Conservation (phyloP, 1,284 basidiomycete species). For the Microbotryomycetes sp. region DNA sequence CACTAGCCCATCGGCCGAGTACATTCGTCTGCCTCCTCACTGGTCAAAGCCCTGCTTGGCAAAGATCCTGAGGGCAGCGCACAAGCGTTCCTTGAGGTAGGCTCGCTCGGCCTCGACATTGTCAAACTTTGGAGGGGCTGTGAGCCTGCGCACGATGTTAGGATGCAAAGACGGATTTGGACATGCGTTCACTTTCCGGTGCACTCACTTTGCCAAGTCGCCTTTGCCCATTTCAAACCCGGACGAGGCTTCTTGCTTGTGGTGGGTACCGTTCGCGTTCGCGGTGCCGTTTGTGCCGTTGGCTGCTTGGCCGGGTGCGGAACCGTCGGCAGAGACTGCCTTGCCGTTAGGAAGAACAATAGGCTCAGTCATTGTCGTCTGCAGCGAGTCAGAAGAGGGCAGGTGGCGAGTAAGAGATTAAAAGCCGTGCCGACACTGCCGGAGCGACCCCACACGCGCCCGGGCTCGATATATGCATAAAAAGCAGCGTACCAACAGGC, state of each 20-base stretch:
- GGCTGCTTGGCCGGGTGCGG: neutral
- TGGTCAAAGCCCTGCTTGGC: conserved; percentile 54
- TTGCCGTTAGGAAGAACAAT: neutral
- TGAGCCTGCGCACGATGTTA: neutral
- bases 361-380: neutral
- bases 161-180: neutral
- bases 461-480: too few relatives aligned
- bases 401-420: too few relatives aligned
- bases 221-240: neutral
- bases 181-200: too few relatives aligned
- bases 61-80: conserved; percentile 50
- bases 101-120: conserved; percentile 47
- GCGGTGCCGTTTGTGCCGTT: too few relatives aligned
- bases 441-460: too few relatives aligned
- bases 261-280: too few relatives aligned
- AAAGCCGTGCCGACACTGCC: too few relatives aligned
- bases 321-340: neutral
- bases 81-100: conserved; percentile 52
- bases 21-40: too few relatives aligned
- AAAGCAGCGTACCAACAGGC: too few relatives aligned
- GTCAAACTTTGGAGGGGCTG: conserved; percentile 40
- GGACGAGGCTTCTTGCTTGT: neutral
- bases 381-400: neutral
- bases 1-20: too few relatives aligned
- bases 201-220: neutral